Percentiles rank a stretch among this genome's conserved stretches.
These are phyloP conservation scores for Canna indica DNA, from an alignment of 176 grass and related monocot genomes.

Conservation along the genomic window DNA sequence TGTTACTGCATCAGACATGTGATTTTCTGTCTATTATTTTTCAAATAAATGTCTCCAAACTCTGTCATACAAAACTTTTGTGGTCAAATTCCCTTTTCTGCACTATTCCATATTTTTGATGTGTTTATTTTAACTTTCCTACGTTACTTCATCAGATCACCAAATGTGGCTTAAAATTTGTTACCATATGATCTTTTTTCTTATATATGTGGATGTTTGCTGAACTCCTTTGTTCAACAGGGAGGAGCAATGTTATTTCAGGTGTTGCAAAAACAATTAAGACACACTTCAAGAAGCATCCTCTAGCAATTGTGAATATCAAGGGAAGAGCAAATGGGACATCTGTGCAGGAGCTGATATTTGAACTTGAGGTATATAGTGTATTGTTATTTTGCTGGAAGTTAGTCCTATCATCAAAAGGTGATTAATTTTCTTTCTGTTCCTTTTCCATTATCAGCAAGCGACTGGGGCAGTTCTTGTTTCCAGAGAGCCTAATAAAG, in stretches of 20 bases:
- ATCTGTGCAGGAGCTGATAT: slow-evolving; percentile 60
- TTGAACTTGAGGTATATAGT: slow-evolving; percentile 65
- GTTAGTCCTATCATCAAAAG: not conserved
- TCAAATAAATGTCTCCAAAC: too few species aligned
- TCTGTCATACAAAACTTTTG: too few species aligned
- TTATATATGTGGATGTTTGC: not conserved
- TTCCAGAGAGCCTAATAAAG: slow-evolving; percentile 74
- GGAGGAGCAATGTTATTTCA: slow-evolving; percentile 71
- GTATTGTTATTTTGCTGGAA: not conserved
- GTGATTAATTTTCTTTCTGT: not conserved
- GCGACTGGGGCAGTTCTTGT: slow-evolving; percentile 65
- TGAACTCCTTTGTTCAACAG: slow-evolving; percentile 26
- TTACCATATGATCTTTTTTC: too few species aligned
- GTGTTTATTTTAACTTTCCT: too few species aligned
- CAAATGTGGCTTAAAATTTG: too few species aligned
- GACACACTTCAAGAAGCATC: slow-evolving; percentile 82
- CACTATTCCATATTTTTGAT: too few species aligned
- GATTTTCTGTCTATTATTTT: too few species aligned
- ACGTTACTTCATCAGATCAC: too few species aligned
- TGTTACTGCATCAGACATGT: too few species aligned
- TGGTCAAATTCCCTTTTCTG: too few species aligned
- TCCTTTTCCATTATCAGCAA: slow-evolving; percentile 35
- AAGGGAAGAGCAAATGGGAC: slow-evolving; percentile 80
- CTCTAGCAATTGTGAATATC: slow-evolving; percentile 88
- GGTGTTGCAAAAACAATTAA: slow-evolving; percentile 87